These are phyloP conservation scores for Kodamaea laetipori DNA, from an alignment of 805 yeast species.

Conservation along the genomic window DNA sequence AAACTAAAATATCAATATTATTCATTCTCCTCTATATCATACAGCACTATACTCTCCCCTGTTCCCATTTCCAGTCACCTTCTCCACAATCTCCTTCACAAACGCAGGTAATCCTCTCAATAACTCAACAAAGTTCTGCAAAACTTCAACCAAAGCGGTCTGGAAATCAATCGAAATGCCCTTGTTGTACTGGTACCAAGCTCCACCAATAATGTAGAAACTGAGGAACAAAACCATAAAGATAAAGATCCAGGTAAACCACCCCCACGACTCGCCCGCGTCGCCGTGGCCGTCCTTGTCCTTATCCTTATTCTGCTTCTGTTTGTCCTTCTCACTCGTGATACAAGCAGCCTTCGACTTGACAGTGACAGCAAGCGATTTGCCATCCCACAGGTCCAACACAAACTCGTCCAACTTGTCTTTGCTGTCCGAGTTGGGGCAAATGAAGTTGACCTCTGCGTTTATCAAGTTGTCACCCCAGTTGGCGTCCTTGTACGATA, in stretches of 20 bases:
- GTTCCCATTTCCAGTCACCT: conserved; percentile 58
- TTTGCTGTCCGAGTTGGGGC: conserved; percentile 36
- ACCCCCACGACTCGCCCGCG: conserved; percentile 65
- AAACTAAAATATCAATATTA: too few relatives aligned
- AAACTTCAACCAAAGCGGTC: conserved; percentile 70
- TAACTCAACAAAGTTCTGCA: conserved; percentile 65
- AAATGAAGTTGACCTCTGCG: conserved; percentile 50
- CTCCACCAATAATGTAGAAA: conserved; percentile 69
- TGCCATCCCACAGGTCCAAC: conserved; percentile 42
- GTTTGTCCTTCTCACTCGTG: conserved; percentile 31
- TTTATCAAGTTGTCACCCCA: conserved; percentile 70
- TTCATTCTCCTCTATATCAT: too few relatives aligned
- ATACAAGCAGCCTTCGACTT: conserved; percentile 45
- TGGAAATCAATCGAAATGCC: conserved; percentile 71
- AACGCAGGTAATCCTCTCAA: conserved; percentile 65
- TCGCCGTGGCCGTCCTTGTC: conserved; percentile 24
- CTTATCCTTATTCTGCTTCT: conserved; percentile 20
- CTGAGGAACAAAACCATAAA: conserved; percentile 68
- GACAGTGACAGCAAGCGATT: conserved; percentile 29
- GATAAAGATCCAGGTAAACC: conserved; percentile 81
- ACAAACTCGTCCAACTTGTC: conserved; percentile 25
- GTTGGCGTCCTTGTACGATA: conserved; percentile 51
- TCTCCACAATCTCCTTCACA: conserved; percentile 64
- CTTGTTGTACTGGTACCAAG: conserved; percentile 74
- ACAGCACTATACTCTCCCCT: conserved; percentile 96